Evolutionary conservation across 106 monocot genomes (phyloP).

Genomic region (Allium sativum): DNA sequence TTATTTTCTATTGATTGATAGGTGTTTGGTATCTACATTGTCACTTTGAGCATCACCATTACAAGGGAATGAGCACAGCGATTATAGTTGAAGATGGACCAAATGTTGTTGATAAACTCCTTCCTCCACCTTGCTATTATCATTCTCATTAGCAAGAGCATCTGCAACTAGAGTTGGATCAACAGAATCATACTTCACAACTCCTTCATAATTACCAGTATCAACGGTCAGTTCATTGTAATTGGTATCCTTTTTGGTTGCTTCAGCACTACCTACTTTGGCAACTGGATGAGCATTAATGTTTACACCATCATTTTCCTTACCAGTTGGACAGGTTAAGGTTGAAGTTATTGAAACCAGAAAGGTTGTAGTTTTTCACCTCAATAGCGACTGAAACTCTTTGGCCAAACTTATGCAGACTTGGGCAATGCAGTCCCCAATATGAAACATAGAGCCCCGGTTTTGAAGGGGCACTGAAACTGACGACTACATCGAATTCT

Average conservation of each 20-base stretch:
- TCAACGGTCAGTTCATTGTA: background rate
- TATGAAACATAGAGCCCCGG: slow-evolving; percentile 67
- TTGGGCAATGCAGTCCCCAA: slow-evolving; percentile 63
- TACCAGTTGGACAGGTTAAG: too few species aligned
- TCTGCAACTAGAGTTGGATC: background rate
- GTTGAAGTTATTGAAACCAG: background rate
- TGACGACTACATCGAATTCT: slow-evolving; percentile 72
- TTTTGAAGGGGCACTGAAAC: slow-evolving; percentile 52
- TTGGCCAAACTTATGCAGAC: slow-evolving; percentile 76
- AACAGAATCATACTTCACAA: too few species aligned
- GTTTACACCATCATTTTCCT: too few species aligned
- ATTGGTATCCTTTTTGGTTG: background rate
- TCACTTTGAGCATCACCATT: background rate
- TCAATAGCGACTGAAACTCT: slow-evolving; percentile 77
- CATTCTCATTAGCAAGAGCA: too few species aligned
- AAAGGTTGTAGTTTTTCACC: slow-evolving; percentile 16
- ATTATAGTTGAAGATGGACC: background rate
- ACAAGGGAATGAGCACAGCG: background rate
- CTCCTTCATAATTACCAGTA: background rate
- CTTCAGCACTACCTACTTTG: too few species aligned
- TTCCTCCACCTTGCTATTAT: background rate
- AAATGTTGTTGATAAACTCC: background rate
- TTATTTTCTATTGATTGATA: background rate
- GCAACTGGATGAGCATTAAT: too few species aligned
- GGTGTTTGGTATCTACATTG: background rate